Conservation (phyloP, 371 early-diverging fungal species). For the Dinochytrium kinnereticum region DNA sequence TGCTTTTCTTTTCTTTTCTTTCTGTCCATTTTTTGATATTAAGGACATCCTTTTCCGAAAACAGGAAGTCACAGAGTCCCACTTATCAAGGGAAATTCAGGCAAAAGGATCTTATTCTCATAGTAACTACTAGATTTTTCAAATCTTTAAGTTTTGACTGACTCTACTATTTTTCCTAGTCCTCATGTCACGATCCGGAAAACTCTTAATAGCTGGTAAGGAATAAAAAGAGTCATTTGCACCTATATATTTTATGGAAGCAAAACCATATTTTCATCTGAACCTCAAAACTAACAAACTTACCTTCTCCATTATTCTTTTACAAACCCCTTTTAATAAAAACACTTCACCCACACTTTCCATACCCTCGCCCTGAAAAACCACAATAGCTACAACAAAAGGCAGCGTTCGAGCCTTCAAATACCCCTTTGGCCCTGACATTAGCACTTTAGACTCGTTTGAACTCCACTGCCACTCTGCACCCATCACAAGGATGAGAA, state of each 20-base stretch:
- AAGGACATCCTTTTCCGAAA: neutral
- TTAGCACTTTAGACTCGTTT: conserved; percentile 18
- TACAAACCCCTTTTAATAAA: no score
- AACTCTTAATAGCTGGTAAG: conserved; percentile 35
- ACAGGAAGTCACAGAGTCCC: conserved; percentile 39
- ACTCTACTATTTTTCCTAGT: conserved; percentile 17
- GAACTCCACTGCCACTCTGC: conserved; percentile 50
- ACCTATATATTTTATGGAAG: no score
- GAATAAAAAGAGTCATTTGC: no score
- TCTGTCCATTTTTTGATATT: no score
- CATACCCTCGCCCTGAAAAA: no score
- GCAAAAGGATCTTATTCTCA: conserved; percentile 33
- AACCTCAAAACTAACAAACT: conserved; percentile 1
- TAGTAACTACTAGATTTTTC: conserved; percentile 21
- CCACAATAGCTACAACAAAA: conserved; percentile 43
- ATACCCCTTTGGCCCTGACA: conserved; percentile 37
- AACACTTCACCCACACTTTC: no score
- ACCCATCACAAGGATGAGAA: conserved; percentile 46
- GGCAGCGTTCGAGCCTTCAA: conserved; percentile 38
- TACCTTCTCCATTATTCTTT: no score
- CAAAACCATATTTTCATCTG: no score
- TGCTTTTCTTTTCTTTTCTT: no score
- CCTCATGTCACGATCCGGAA: conserved; percentile 34
- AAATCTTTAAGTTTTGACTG: neutral
- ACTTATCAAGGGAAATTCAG: conserved; percentile 37